Evolutionary conservation across 2,329 filamentous ascomycete genomes (phyloP).

Genomic region (Pseudogymnoascus sp.): DNA sequence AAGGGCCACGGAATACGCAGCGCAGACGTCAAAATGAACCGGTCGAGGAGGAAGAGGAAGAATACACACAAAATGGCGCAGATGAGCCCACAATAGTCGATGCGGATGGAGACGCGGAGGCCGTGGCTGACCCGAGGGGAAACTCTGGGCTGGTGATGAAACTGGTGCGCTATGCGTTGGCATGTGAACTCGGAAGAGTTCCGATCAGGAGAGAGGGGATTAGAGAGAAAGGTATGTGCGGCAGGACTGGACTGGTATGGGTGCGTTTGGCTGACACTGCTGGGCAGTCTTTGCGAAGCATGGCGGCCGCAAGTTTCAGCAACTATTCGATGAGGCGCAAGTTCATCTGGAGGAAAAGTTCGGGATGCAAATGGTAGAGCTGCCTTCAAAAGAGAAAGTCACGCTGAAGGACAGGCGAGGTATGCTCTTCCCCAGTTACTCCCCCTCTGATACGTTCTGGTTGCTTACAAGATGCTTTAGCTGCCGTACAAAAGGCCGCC

Average conservation of each 20-base stretch:
- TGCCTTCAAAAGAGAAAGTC: conserved; percentile 72
- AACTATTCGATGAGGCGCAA: conserved; percentile 71
- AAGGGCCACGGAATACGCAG: conserved; percentile 19
- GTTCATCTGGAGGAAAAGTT: conserved; percentile 60
- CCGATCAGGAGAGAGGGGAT: conserved; percentile 54
- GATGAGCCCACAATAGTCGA: conserved; percentile 16
- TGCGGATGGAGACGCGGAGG: conserved; percentile 21
- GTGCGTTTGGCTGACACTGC: background rate
- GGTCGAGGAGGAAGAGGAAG: conserved; percentile 20
- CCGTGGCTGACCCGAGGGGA: conserved; percentile 26
- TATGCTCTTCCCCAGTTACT: conserved; percentile 28
- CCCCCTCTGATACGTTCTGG: background rate
- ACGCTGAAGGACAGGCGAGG: conserved; percentile 73
- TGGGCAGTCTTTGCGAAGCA: conserved; percentile 56
- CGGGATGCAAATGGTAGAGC: conserved; percentile 86
- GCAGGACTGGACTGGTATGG: background rate
- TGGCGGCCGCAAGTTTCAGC: conserved; percentile 57
- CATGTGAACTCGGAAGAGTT: conserved; percentile 55
- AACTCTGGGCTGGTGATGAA: conserved; percentile 46
- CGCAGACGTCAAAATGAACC: conserved; percentile 14
- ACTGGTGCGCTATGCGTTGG: conserved; percentile 58
- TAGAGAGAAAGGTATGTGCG: conserved; percentile 47
- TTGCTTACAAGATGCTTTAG: conserved; percentile 9
- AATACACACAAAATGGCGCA: conserved; percentile 19
- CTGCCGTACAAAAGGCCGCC: conserved; percentile 32